These are phyloP conservation scores for Blakeslea trispora DNA, from an alignment of 371 early-diverging fungal species.

Conservation along the genomic window DNA sequence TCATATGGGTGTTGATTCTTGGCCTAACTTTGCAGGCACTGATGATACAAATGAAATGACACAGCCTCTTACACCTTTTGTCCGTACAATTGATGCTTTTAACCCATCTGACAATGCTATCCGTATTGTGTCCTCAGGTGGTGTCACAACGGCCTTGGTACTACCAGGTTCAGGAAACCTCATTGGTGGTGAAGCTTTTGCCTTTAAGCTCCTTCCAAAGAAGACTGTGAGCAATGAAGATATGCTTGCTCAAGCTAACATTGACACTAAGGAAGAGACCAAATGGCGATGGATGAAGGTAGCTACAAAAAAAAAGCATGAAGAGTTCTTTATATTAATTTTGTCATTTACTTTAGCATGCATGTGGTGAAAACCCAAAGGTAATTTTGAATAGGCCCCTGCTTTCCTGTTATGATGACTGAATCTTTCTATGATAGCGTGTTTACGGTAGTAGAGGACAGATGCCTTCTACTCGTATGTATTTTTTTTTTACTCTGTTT, in stretches of 20 bases:
- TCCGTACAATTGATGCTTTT: slow-evolving; percentile 59
- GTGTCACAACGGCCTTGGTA: slow-evolving; percentile 75
- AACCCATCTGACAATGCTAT: slow-evolving; percentile 67
- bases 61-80: slow-evolving; percentile 58
- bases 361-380: slow-evolving; percentile 85
- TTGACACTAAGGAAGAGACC: slow-evolving; percentile 23
- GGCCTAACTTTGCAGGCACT: slow-evolving; percentile 59
- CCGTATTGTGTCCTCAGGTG: slow-evolving; percentile 69
- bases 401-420: background rate
- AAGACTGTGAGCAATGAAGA: slow-evolving; percentile 59
- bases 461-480: slow-evolving; percentile 39
- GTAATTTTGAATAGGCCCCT: no score
- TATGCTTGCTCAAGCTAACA: slow-evolving; percentile 62
- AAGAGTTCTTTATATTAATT: no score
- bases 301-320: no score
- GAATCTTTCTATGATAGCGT: slow-evolving; percentile 6
- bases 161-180: slow-evolving; percentile 78
- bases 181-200: slow-evolving; percentile 78
- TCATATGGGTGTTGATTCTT: slow-evolving; percentile 63
- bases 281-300: slow-evolving; percentile 72
- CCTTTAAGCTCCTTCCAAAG: slow-evolving; percentile 58
- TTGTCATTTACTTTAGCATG: slow-evolving; percentile 41
- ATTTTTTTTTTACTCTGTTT: background rate
- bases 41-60: slow-evolving; percentile 72
- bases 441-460: slow-evolving; percentile 32